These are phyloP conservation scores for Thraustochytrium sp. DNA, from an alignment of 352 stramenopile genomes.

Conservation along the genomic window DNA sequence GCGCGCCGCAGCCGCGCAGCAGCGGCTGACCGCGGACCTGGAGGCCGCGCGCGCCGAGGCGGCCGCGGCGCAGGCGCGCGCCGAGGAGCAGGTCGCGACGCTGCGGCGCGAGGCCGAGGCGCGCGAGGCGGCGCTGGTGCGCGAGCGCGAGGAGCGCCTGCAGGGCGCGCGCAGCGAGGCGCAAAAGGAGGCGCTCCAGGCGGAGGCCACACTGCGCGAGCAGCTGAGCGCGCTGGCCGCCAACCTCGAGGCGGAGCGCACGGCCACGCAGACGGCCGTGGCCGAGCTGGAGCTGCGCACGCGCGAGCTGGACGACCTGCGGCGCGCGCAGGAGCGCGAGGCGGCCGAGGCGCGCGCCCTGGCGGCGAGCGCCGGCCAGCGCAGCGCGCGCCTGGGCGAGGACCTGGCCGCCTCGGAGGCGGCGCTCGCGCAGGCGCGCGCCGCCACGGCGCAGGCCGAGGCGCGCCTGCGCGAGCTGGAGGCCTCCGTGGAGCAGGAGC, in stretches of 20 bases:
- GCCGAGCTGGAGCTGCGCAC: neutral
- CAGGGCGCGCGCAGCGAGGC: neutral
- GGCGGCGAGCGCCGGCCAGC: neutral
- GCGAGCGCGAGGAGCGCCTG: neutral
- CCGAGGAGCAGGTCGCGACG: neutral
- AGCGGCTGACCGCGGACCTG: neutral
- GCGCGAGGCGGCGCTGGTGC: neutral
- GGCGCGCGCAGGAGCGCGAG: neutral
- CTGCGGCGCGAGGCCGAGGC: neutral
- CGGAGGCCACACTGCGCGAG: neutral
- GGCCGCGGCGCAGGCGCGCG: neutral
- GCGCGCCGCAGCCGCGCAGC: too few relatives aligned
- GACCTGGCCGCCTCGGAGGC: neutral
- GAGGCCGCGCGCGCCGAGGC: neutral
- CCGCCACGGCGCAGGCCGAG: neutral
- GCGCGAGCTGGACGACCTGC: neutral
- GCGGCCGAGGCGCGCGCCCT: neutral
- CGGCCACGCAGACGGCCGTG: neutral
- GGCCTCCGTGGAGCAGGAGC: conserved; percentile 2
- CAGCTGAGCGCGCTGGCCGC: neutral
- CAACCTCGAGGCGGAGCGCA: neutral
- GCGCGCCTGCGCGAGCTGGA: neutral
- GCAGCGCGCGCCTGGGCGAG: neutral
- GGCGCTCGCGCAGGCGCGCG: neutral
- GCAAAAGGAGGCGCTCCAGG: neutral